Conservation (phyloP, 2,329 filamentous ascomycete genomes). For the Zasmidium angulare region DNA sequence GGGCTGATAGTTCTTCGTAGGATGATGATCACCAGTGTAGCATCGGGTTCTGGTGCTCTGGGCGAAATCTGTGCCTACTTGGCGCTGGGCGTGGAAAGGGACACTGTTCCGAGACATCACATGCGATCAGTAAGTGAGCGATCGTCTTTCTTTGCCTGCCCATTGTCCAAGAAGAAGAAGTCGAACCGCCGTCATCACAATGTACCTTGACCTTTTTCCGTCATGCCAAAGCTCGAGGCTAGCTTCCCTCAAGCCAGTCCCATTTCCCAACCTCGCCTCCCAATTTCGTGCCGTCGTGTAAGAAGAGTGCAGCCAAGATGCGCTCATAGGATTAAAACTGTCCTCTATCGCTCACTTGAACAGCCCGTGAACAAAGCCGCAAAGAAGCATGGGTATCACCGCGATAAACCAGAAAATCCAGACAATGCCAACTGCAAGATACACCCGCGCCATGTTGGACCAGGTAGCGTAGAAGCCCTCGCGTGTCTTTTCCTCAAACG, state of each 20-base stretch:
- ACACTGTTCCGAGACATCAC: too few relatives aligned
- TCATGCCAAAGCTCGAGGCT: too few relatives aligned
- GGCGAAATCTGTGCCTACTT: too few relatives aligned
- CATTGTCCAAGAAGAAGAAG: too few relatives aligned
- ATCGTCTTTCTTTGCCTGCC: too few relatives aligned
- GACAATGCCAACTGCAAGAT: conserved; percentile 35
- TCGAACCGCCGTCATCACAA: too few relatives aligned
- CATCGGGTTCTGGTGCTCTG: neutral
- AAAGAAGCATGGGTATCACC: conserved; percentile 34
- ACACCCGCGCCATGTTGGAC: conserved; percentile 29
- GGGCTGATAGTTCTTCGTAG: neutral
- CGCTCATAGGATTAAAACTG: neutral
- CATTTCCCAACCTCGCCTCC: neutral
- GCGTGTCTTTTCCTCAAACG: conserved; percentile 15
- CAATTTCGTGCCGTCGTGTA: neutral
- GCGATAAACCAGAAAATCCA: conserved; percentile 40
- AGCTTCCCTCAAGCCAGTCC: too few relatives aligned
- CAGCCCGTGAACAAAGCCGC: conserved; percentile 33
- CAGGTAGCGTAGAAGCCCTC: conserved; percentile 31
- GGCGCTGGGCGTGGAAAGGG: too few relatives aligned
- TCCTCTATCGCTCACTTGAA: conserved; percentile 21
- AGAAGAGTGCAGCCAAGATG: neutral
- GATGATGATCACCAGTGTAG: neutral
- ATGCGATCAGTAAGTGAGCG: too few relatives aligned
- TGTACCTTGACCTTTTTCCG: too few relatives aligned